These are phyloP conservation scores for Penicillium sp. DNA, from an alignment of 2,329 filamentous ascomycete species.

Conservation along the genomic window DNA sequence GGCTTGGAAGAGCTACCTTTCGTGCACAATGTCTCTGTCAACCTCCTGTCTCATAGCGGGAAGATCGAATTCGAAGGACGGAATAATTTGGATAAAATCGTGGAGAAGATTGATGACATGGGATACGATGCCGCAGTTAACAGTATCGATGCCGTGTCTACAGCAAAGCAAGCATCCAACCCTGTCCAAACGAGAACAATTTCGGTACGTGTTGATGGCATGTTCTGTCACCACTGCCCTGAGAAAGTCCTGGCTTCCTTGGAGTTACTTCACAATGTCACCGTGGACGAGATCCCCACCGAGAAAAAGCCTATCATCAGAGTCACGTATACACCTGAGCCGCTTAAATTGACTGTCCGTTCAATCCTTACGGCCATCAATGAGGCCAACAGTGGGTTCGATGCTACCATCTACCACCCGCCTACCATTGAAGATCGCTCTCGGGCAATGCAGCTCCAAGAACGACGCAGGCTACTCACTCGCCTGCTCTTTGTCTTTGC, in stretches of 20 bases:
- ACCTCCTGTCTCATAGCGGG: constrained; percentile 58
- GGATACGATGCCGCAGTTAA: constrained; percentile 71
- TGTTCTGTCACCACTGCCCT: constrained; percentile 77
- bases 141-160: constrained; percentile 40
- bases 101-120: constrained; percentile 60
- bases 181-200: constrained; percentile 59
- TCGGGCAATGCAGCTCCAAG: constrained; percentile 70
- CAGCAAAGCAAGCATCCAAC: constrained; percentile 41
- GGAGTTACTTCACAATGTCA: constrained; percentile 56
- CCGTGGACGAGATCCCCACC: constrained; percentile 55
- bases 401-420: constrained; percentile 74
- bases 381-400: constrained; percentile 69
- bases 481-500: constrained; percentile 73
- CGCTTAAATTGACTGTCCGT: constrained; percentile 75
- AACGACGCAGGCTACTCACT: constrained; percentile 70
- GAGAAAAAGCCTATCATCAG: constrained; percentile 70
- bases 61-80: constrained; percentile 57
- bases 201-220: constrained; percentile 70
- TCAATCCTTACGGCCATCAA: constrained; percentile 73
- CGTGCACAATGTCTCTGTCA: constrained; percentile 57
- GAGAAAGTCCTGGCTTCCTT: constrained; percentile 48
- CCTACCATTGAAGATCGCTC: constrained; percentile 85
- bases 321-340: constrained; percentile 71
- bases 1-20: constrained; percentile 55
- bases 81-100: constrained; percentile 52